Percentiles rank a stretch among this genome's conserved stretches.
phyloP scores from a whole-genome alignment of 2,329 filamentous ascomycete species.

The Blumeriella jaapii region DNA sequence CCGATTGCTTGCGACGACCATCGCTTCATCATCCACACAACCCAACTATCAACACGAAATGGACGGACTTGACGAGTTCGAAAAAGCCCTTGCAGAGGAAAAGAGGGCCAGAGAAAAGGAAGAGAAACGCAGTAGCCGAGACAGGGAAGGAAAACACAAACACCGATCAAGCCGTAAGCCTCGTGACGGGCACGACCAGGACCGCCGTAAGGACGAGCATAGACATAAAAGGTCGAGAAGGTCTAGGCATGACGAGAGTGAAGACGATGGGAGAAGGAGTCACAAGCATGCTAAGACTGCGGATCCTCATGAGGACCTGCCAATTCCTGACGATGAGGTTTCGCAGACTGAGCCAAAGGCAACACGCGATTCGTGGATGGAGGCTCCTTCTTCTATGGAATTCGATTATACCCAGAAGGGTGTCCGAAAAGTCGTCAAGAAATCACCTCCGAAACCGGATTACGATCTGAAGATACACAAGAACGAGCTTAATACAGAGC shows the following conservation, averaged over 20 bases:
- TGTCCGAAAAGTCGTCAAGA: slow-evolving; percentile 41
- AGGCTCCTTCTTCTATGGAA: slow-evolving; percentile 67
- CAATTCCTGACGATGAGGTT: slow-evolving; percentile 40
- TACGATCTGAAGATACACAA: slow-evolving; percentile 45
- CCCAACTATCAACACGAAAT: slow-evolving; percentile 27
- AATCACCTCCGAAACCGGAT: slow-evolving; percentile 22
- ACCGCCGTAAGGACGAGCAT: slow-evolving; percentile 33
- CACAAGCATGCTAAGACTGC: slow-evolving; percentile 31
- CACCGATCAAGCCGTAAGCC: slow-evolving; percentile 24
- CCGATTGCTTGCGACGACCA: too few species aligned
- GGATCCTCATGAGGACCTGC: slow-evolving; percentile 40
- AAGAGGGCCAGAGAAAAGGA: slow-evolving; percentile 41
- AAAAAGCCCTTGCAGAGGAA: slow-evolving; percentile 60
- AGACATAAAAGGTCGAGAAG: slow-evolving; percentile 50
- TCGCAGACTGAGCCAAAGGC: slow-evolving; percentile 17
- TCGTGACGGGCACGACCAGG: slow-evolving; percentile 20
- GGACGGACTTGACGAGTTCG: slow-evolving; percentile 59
- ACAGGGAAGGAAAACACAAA: slow-evolving; percentile 30
- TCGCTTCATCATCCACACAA: slow-evolving; percentile 2
- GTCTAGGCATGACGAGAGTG: slow-evolving; percentile 28
- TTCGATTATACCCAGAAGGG: slow-evolving; percentile 69
- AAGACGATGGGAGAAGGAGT: slow-evolving; percentile 25
- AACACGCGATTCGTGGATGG: slow-evolving; percentile 89
- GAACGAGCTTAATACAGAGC: slow-evolving; percentile 67
- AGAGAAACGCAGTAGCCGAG: slow-evolving; percentile 35